Percentiles rank a stretch among this genome's conserved stretches.
These are phyloP conservation scores for Lipomyces sp. DNA, from an alignment of 805 yeast genomes.

Conservation along the genomic window DNA sequence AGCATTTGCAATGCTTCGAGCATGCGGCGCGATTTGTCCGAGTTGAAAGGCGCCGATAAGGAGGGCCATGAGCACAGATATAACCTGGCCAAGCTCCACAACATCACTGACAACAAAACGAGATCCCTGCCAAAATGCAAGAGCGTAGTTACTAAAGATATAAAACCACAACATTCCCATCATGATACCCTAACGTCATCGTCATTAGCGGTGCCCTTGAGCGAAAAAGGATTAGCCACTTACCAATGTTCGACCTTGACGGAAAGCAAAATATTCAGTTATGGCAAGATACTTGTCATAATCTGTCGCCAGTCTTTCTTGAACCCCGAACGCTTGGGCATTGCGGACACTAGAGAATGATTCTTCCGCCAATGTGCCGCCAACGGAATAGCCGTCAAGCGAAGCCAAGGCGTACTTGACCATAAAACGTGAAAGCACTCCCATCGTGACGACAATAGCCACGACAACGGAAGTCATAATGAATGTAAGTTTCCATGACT, in stretches of 20 bases:
- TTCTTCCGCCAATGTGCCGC: constrained; percentile 43
- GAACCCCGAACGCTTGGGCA: constrained; percentile 43
- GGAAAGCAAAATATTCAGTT: constrained; percentile 30
- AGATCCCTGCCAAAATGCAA: constrained; percentile 47
- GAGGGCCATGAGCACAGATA: constrained; percentile 35
- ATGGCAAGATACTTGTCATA: constrained; percentile 36
- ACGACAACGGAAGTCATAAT: constrained; percentile 39
- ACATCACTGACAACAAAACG: constrained; percentile 38
- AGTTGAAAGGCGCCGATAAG: constrained; percentile 40
- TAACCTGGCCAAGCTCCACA: constrained; percentile 36
- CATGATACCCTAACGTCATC: constrained; percentile 35
- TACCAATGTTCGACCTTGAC: constrained; percentile 29
- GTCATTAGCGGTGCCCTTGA: neutral
- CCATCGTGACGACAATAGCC: constrained; percentile 36
- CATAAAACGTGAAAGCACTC: constrained; percentile 35
- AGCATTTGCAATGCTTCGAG: constrained; percentile 40
- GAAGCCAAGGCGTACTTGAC: constrained; percentile 12
- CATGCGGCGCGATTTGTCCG: constrained; percentile 43
- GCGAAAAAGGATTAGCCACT: neutral
- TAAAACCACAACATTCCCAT: constrained; percentile 39
- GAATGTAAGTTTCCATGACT: constrained; percentile 41
- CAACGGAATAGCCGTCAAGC: constrained; percentile 21
- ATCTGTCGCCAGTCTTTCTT: constrained; percentile 37
- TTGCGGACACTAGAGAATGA: constrained; percentile 42
- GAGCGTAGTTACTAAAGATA: constrained; percentile 70